phyloP scores from a whole-genome alignment of 2,329 filamentous ascomycete species.

The Exophiala oligosperma region DNA sequence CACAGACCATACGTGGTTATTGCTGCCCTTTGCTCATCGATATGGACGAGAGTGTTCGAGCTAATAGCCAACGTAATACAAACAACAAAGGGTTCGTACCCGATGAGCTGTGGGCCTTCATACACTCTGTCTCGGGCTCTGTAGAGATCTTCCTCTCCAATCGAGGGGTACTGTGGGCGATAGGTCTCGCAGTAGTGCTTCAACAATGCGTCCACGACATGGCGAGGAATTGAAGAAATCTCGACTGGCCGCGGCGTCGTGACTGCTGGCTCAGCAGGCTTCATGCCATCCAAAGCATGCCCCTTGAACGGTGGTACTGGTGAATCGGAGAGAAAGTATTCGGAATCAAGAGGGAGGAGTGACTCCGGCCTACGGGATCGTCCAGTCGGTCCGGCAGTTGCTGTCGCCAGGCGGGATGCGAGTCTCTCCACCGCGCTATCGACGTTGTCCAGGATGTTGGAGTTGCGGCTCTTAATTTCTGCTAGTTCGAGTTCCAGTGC shows the following conservation, averaged over 20 bases:
- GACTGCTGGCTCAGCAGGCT: too few relatives aligned
- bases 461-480: not conserved
- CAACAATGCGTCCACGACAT: conserved; percentile 15
- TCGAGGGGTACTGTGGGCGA: conserved; percentile 12
- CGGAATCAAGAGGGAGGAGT: conserved; percentile 9
- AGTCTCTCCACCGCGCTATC: conserved; percentile 2
- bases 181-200: conserved; percentile 20
- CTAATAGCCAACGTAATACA: conserved; percentile 18
- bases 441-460: not conserved
- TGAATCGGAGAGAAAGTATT: conserved; percentile 1
- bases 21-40: conserved; percentile 14
- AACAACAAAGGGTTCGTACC: conserved; percentile 11
- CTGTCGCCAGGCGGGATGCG: not conserved
- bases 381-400: not conserved
- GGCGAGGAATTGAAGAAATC: conserved; percentile 15
- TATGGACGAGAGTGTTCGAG: conserved; percentile 13
- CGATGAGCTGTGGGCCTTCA: not conserved
- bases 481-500: conserved; percentile 28
- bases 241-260: not conserved
- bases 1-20: conserved; percentile 11
- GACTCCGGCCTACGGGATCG: conserved; percentile 4
- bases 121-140: conserved; percentile 10
- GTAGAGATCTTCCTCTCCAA: conserved; percentile 13
- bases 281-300: not conserved
- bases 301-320: not conserved